A percentile compares a stretch with the other conserved stretches of the same genome.
Conservation (phyloP, 768 basidiomycete genomes). For the Russula vinacea region DNA sequence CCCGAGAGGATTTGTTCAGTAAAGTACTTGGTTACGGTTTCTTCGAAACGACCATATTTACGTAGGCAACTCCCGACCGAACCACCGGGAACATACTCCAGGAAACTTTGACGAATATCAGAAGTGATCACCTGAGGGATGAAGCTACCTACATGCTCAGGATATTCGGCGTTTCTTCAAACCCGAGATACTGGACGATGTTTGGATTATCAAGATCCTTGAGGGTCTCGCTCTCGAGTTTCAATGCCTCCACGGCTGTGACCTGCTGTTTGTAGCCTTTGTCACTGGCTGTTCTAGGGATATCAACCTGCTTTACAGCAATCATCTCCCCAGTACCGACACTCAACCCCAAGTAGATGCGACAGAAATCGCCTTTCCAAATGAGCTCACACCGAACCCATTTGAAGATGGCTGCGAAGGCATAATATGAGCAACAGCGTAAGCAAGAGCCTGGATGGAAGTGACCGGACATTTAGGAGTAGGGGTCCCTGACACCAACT, state of each 20-base stretch:
- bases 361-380: slow-evolving; percentile 94
- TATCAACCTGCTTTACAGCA: slow-evolving; percentile 98
- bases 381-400: slow-evolving; percentile 99
- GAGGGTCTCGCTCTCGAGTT: slow-evolving; percentile 92
- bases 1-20: slow-evolving; percentile 89
- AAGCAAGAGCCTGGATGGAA: slow-evolving; percentile 10
- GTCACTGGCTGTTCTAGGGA: slow-evolving; percentile 88
- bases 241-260: slow-evolving; percentile 85
- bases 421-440: slow-evolving; percentile 15
- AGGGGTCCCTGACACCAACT: slow-evolving; percentile 39
- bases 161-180: slow-evolving; percentile 83
- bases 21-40: slow-evolving; percentile 91
- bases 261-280: slow-evolving; percentile 82
- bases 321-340: slow-evolving; percentile 98
- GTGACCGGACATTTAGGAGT: slow-evolving; percentile 60
- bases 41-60: slow-evolving; percentile 89
- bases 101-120: slow-evolving; percentile 57
- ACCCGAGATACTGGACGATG: slow-evolving; percentile 93
- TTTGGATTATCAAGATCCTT: slow-evolving; percentile 96
- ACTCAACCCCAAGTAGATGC: slow-evolving; percentile 94
- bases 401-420: slow-evolving; percentile 75
- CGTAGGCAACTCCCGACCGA: slow-evolving; percentile 88
- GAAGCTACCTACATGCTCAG: slow-evolving; percentile 77
- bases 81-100: slow-evolving; percentile 98
- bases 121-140: slow-evolving; percentile 35